Evolutionary conservation across 1,284 basidiomycete genomes (phyloP), one percentile per base, ranked within the genome.

Genomic region (Ceratobasidium sp.): DNA sequence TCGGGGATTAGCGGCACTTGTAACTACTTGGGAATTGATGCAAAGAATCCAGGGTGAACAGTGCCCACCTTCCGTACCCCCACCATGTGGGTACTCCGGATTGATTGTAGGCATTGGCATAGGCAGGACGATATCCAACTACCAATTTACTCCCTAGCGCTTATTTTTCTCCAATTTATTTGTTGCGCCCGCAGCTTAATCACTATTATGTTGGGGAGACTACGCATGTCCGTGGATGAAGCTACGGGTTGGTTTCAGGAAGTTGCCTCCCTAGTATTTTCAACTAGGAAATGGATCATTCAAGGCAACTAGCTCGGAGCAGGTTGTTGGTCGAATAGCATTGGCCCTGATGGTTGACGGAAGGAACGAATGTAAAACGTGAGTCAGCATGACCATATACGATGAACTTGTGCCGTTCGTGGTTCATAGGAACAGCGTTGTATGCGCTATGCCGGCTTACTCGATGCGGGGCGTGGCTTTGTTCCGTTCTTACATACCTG

Each of bases 121-220:
- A n/a, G 59, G 59, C 31, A 37, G 37, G 59, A 46, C 7, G 43
- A 46, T 46, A 9, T 16, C 6, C 43, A 46, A 46, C 3, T 46
- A 19, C 16, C 19, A 19, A 46, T 46, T 3, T 46, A 16, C 8
- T 16, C 19, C n/a, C 16, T 11, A 3, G 3, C 43, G 7, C 43
- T 46, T 46, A 41, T 13, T 41, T 41, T 5, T 16, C 16, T 46
- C 43, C 43, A 3, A 7, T 46, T 19, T 46, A 3, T 14, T 29
- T 14, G 22, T 19, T 62, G 29, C n/a, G 41, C n/a, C 16, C 24
- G 13, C 14, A 81, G 80, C 0, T 78, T 83, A 8, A 78, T 82
- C 51, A 78, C 81, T 9, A 74, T 82, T 13, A 77, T 83, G 51
- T 75, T 83, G 9, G 82, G 81, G 13, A 78, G 81, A 9, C 77